Percentiles rank a stretch among this genome's conserved stretches.
Evolutionary conservation across 2,329 filamentous ascomycete genomes (phyloP).

Genomic region (Fusarium sacchari): DNA sequence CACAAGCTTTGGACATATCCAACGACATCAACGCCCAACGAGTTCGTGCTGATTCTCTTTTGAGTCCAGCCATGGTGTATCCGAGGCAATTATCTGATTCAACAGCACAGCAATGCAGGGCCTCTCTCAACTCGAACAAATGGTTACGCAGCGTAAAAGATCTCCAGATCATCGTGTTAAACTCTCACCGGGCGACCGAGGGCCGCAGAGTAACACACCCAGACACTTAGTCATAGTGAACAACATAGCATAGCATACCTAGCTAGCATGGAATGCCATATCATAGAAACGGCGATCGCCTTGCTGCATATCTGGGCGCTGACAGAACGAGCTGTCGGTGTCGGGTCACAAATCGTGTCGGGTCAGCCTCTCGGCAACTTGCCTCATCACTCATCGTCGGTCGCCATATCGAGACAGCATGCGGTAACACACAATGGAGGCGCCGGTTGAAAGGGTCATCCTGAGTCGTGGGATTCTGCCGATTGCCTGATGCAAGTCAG

Average conservation of each 20-base stretch:
- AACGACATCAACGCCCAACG: conserved; percentile 24
- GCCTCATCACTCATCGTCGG: conserved; percentile 22
- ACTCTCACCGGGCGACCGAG: conserved; percentile 5
- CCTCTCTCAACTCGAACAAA: neutral
- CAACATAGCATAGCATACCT: neutral
- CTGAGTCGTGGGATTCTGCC: neutral
- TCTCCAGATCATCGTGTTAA: conserved; percentile 33
- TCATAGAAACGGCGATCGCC: neutral
- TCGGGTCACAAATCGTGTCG: neutral
- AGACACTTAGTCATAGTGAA: neutral
- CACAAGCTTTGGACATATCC: conserved; percentile 10
- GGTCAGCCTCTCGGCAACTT: conserved; percentile 8
- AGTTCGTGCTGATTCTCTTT: conserved; percentile 2
- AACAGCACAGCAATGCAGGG: conserved; percentile 2
- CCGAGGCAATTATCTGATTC: conserved; percentile 8
- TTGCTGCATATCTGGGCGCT: conserved; percentile 10
- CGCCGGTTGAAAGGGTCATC: neutral
- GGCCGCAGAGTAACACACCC: conserved; percentile 1
- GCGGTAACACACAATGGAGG: conserved; percentile 6
- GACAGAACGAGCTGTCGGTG: conserved; percentile 9
- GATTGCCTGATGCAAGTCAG: conserved; percentile 14
- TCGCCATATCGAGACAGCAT: conserved; percentile 12
- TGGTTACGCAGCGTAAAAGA: conserved; percentile 23
- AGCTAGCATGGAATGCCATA: neutral
- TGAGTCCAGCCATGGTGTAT: conserved; percentile 3